phyloP scores from a whole-genome alignment of 164 flowering plant genomes.

The Vitis cinerea region DNA sequence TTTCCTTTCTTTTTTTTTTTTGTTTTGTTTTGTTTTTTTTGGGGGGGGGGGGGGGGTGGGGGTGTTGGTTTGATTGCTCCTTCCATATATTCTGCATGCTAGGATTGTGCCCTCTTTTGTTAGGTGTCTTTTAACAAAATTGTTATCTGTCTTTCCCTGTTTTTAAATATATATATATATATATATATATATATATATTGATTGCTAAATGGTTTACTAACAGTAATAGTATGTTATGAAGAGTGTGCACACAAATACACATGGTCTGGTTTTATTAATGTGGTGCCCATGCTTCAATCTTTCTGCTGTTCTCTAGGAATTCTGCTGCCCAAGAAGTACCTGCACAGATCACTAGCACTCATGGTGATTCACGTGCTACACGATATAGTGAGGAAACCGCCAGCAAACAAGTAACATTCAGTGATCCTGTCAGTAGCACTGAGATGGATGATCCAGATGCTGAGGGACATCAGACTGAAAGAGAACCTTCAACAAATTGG shows the following conservation, averaged over 20 bases:
- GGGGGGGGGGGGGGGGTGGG: too few relatives aligned
- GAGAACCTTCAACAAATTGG: slow-evolving; percentile 68
- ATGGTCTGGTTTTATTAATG: not conserved
- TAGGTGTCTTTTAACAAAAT: too few relatives aligned
- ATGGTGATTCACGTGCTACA: slow-evolving; percentile 25
- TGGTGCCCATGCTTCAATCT: not conserved
- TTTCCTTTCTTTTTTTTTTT: too few relatives aligned
- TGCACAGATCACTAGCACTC: slow-evolving; percentile 24
- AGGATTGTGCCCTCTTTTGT: too few relatives aligned
- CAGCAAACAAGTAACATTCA: slow-evolving; percentile 59
- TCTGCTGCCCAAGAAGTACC: slow-evolving; percentile 37
- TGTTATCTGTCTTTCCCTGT: too few relatives aligned
- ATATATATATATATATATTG: not conserved
- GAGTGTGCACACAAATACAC: not conserved
- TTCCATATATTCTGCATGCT: too few relatives aligned
- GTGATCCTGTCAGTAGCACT: slow-evolving; percentile 52
- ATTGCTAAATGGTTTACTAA: not conserved
- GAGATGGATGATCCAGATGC: slow-evolving; percentile 61
- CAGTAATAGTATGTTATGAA: not conserved
- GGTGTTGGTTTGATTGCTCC: too few relatives aligned
- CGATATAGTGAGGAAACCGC: slow-evolving; percentile 40
- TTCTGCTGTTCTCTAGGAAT: slow-evolving; percentile 32
- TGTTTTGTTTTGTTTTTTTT: too few relatives aligned
- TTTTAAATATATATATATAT: not conserved
- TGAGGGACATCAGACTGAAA: slow-evolving; percentile 44